These are phyloP conservation scores for Botrytis deweyae DNA, from an alignment of 2,329 filamentous ascomycete species.

Conservation along the genomic window DNA sequence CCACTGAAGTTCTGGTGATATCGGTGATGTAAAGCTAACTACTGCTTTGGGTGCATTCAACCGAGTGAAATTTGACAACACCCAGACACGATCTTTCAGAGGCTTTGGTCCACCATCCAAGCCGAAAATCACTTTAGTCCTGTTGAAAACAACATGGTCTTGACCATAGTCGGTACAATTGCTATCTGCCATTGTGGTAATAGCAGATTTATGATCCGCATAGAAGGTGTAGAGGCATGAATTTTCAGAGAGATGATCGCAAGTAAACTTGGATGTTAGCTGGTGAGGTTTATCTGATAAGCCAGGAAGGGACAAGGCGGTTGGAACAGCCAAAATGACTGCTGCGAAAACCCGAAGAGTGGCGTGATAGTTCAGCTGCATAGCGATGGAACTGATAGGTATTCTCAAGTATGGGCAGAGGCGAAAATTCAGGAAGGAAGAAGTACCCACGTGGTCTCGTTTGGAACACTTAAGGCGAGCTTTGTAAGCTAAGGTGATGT, in stretches of 20 bases:
- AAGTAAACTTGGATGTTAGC: neutral
- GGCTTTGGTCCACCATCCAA: neutral
- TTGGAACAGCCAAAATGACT: neutral
- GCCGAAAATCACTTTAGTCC: neutral
- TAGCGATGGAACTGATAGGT: no score
- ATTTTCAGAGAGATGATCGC: neutral
- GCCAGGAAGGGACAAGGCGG: neutral
- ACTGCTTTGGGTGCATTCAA: neutral
- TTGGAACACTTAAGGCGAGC: neutral
- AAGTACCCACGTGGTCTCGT: neutral
- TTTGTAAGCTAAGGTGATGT: neutral
- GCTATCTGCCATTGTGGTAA: neutral
- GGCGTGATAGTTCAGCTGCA: neutral
- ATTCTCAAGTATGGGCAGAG: neutral
- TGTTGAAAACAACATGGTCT: neutral
- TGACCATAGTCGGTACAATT: neutral
- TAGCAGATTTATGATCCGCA: neutral
- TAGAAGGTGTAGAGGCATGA: neutral
- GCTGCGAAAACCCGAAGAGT: neutral
- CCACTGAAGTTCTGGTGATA: neutral
- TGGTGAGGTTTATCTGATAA: no score
- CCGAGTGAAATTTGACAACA: neutral
- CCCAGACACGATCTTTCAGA: neutral
- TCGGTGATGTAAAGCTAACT: neutral
- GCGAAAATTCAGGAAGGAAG: neutral